Evolutionary conservation across 2,329 filamentous ascomycete species (phyloP).

Genomic region (Domatiomyces globalis): DNA sequence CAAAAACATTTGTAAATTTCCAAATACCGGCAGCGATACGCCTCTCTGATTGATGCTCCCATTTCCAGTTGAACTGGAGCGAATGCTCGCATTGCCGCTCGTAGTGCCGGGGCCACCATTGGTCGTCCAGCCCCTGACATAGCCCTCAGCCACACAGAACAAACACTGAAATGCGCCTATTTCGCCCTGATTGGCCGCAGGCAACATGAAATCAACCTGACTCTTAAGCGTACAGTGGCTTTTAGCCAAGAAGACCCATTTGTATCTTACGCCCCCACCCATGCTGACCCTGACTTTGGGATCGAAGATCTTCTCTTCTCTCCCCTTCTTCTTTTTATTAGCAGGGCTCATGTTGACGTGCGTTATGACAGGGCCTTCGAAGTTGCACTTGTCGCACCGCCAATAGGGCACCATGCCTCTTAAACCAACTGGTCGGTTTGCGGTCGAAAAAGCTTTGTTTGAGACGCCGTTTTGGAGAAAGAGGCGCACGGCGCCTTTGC

Average conservation of each 20-base stretch:
- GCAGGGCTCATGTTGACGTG: conserved; percentile 5
- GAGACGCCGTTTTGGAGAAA: conserved; percentile 13
- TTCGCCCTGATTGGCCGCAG: conserved; percentile 9
- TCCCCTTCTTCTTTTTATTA: conserved; percentile 11
- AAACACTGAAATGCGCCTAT: conserved; percentile 30
- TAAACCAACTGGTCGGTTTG: conserved; percentile 13
- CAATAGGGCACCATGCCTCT: conserved; percentile 20
- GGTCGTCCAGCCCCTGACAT: conserved; percentile 15
- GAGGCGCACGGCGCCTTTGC: conserved; percentile 20
- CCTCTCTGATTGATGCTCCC: not conserved
- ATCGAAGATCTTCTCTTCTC: conserved; percentile 20
- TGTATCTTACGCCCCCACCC: conserved; percentile 27
- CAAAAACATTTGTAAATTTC: conserved; percentile 30
- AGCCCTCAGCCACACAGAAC: conserved; percentile 31
- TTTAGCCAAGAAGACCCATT: conserved; percentile 36
- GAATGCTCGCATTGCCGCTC: conserved; percentile 3
- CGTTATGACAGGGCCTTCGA: conserved; percentile 25
- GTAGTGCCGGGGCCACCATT: not conserved
- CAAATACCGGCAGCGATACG: conserved; percentile 23
- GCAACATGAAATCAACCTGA: conserved; percentile 12
- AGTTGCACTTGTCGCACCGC: conserved; percentile 30
- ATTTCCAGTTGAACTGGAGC: not conserved
- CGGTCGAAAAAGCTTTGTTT: conserved; percentile 12
- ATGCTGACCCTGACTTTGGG: conserved; percentile 11
- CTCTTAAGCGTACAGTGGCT: conserved; percentile 27